phyloP scores from a whole-genome alignment of 2,329 filamentous ascomycete genomes.

The Bisporella sp. region DNA sequence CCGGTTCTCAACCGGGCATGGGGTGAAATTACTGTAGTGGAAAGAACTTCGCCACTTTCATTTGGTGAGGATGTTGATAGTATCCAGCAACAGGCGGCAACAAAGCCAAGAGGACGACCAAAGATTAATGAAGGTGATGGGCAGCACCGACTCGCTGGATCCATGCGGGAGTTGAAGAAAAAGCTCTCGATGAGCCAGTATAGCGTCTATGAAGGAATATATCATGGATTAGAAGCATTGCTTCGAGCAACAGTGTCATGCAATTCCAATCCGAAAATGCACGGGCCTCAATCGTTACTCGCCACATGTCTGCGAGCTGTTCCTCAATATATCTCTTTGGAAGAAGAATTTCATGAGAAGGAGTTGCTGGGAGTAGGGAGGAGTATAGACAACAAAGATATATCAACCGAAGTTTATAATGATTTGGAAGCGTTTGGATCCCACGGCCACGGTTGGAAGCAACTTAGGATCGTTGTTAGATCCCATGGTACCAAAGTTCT shows the following conservation, averaged over 20 bases:
- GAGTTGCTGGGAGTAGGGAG: slow-evolving; percentile 33
- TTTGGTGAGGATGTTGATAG: background rate
- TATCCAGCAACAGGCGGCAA: background rate
- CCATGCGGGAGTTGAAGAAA: slow-evolving; percentile 30
- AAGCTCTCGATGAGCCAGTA: slow-evolving; percentile 25
- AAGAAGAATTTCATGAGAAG: slow-evolving; percentile 35
- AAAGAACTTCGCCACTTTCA: background rate
- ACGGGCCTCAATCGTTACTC: slow-evolving; percentile 35
- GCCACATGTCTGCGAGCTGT: slow-evolving; percentile 42
- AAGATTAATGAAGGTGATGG: slow-evolving; percentile 7
- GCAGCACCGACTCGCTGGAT: slow-evolving; percentile 17
- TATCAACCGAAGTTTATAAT: slow-evolving; percentile 40
- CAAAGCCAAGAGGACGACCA: background rate
- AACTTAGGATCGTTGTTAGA: slow-evolving; percentile 38
- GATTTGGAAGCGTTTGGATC: slow-evolving; percentile 40
- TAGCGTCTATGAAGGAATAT: slow-evolving; percentile 38
- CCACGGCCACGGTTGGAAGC: slow-evolving; percentile 36
- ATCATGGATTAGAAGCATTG: slow-evolving; percentile 37
- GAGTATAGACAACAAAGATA: slow-evolving; percentile 27
- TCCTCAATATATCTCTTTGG: slow-evolving; percentile 38
- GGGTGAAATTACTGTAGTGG: slow-evolving; percentile 4
- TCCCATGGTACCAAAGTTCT: slow-evolving; percentile 40
- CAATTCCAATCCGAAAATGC: slow-evolving; percentile 7
- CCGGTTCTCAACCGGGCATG: slow-evolving; percentile 24
- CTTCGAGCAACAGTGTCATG: slow-evolving; percentile 32